Conservation (phyloP, 371 early-diverging fungal species). For the Apophysomyces ossiformis region DNA sequence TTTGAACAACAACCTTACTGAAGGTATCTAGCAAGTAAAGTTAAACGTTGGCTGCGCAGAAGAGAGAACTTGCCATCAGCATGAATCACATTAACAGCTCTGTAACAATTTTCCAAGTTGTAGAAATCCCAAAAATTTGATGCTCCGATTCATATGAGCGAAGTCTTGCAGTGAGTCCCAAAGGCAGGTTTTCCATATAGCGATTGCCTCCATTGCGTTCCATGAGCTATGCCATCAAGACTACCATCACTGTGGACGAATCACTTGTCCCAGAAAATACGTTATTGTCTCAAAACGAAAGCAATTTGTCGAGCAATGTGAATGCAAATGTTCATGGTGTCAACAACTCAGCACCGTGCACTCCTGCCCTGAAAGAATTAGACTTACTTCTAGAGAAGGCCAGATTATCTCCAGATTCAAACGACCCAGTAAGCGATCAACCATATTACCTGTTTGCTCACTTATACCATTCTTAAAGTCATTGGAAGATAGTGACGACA, state of each 20-base stretch:
- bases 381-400: constrained; percentile 35
- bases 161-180: no score
- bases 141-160: no score
- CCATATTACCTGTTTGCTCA: constrained; percentile 1
- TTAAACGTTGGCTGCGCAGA: no score
- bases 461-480: not conserved
- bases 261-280: not conserved
- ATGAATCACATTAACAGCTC: no score
- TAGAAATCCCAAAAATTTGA: no score
- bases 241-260: constrained; percentile 1
- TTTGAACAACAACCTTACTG: no score
- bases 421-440: not conserved
- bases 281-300: not conserved
- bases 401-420: not conserved
- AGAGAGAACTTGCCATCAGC: no score
- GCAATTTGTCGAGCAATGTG: not conserved
- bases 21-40: no score
- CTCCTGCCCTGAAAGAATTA: constrained; percentile 28
- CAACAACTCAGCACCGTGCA: not conserved
- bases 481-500: not conserved
- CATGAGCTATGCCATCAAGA: constrained; percentile 1
- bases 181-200: no score
- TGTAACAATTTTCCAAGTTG: no score
- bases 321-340: not conserved
- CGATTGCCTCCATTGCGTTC: not conserved